phyloP scores from a whole-genome alignment of 129 eudicot species.

The Helianthus annuus region DNA sequence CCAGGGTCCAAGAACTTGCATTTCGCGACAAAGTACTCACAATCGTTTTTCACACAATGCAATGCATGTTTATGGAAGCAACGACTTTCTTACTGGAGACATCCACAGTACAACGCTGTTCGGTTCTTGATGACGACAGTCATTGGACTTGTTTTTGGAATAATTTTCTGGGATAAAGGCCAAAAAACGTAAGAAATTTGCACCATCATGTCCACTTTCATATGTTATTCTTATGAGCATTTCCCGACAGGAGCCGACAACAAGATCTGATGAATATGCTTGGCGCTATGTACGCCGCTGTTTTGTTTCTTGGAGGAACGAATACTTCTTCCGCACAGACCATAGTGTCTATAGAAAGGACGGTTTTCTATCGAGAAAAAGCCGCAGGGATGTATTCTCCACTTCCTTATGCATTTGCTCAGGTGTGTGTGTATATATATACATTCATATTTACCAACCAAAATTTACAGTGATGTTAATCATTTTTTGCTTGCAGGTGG shows the following conservation, averaged over 20 bases:
- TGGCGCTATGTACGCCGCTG: conserved; percentile 27
- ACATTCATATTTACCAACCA: background rate
- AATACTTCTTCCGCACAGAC: conserved; percentile 16
- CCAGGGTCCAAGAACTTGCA: conserved; percentile 14
- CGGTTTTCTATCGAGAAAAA: conserved; percentile 22
- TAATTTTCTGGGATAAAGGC: conserved; percentile 28
- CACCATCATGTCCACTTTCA: background rate
- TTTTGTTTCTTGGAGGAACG: conserved; percentile 26
- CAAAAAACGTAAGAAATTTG: conserved; percentile 19
- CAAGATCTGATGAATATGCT: conserved; percentile 26
- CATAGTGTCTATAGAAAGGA: conserved; percentile 23
- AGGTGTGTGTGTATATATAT: background rate
- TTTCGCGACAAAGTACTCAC: conserved; percentile 22
- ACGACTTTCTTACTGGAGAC: conserved; percentile 22
- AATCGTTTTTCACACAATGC: conserved; percentile 19
- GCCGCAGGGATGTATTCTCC: conserved; percentile 26
- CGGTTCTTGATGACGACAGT: conserved; percentile 23
- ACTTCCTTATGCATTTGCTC: conserved; percentile 24
- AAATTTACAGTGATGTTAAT: background rate
- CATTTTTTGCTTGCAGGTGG: background rate
- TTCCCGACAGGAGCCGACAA: conserved; percentile 10
- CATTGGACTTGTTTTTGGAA: conserved; percentile 18
- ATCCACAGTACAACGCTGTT: conserved; percentile 21
- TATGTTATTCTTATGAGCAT: background rate
- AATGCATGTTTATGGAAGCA: conserved; percentile 20